These are phyloP conservation scores for Akanthomyces dipterigenus DNA, from an alignment of 2,329 filamentous ascomycete genomes.

Conservation along the genomic window DNA sequence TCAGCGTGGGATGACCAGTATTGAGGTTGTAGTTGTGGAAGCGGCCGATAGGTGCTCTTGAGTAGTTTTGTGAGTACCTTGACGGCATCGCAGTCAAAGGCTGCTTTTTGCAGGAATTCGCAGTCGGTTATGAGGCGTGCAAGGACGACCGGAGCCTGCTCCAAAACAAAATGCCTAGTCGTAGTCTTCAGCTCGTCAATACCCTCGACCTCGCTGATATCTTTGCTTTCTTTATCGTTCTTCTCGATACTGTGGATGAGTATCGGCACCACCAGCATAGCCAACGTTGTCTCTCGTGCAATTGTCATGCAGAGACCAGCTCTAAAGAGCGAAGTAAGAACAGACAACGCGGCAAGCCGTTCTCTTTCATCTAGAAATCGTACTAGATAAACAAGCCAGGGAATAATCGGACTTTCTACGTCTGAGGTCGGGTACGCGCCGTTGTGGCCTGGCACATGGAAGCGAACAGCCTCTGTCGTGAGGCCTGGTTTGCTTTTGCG, in stretches of 20 bases:
- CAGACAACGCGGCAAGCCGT: conserved; percentile 60
- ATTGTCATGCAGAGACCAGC: conserved; percentile 58
- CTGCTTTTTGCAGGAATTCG: conserved; percentile 72
- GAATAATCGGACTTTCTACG: conserved; percentile 62
- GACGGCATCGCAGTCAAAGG: conserved; percentile 57
- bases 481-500: conserved; percentile 24
- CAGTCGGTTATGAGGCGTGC: conserved; percentile 74
- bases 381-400: conserved; percentile 63
- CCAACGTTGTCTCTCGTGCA: conserved; percentile 54
- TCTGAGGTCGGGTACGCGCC: conserved; percentile 43
- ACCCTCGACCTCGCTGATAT: conserved; percentile 39
- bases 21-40: conserved; percentile 26
- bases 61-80: conserved; percentile 41
- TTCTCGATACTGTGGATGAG: conserved; percentile 55
- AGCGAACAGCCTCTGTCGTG: conserved; percentile 24
- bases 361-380: conserved; percentile 51
- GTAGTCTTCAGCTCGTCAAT: conserved; percentile 31
- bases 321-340: conserved; percentile 64
- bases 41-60: conserved; percentile 44
- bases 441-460: conserved; percentile 20
- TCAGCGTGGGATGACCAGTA: conserved; percentile 35
- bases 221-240: conserved; percentile 38
- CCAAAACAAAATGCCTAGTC: conserved; percentile 42
- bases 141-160: conserved; percentile 68
- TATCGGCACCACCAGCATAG: conserved; percentile 62